Percentiles rank a stretch among this genome's conserved stretches.
Conservation (phyloP, 129 eudicot species). For the Helichrysum umbraculigerum region DNA sequence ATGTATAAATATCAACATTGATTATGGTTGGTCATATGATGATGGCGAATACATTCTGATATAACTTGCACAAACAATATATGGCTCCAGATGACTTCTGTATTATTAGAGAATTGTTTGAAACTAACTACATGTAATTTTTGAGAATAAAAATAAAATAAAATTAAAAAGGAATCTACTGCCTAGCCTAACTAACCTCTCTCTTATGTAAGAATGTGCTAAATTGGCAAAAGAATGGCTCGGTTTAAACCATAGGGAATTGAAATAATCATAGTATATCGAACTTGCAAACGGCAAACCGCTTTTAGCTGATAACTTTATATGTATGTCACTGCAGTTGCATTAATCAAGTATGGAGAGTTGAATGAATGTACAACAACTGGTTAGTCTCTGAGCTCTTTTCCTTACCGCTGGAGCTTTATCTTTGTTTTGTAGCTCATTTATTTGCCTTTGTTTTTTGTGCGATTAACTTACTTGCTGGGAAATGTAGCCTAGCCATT, state of each 20-base stretch:
- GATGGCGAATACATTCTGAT: neutral
- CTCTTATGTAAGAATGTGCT: conserved; percentile 26
- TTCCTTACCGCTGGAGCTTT: conserved; percentile 26
- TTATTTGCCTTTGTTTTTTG: conserved; percentile 44
- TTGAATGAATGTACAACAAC: conserved; percentile 37
- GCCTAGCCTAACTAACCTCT: conserved; percentile 25
- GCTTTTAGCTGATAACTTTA: conserved; percentile 36
- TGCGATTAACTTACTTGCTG: conserved; percentile 66
- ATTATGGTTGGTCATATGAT: neutral
- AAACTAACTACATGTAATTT: conserved; percentile 32
- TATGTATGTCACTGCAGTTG: conserved; percentile 23
- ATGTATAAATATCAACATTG: neutral
- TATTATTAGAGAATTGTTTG: conserved; percentile 24
- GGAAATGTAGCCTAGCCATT: conserved; percentile 74
- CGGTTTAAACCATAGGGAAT: conserved; percentile 36
- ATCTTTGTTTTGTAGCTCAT: conserved; percentile 22
- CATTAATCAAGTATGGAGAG: conserved; percentile 29
- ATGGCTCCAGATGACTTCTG: conserved; percentile 17
- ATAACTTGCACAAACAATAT: conserved; percentile 23
- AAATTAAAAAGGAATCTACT: conserved; percentile 11
- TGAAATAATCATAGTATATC: conserved; percentile 30
- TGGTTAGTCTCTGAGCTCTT: conserved; percentile 39
- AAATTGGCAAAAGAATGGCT: conserved; percentile 42
- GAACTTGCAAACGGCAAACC: conserved; percentile 13
- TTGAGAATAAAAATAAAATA: conserved; percentile 7